Base-by-base conservation (phyloP, 768 basidiomycete genomes). In the Amanita pallidorosea region DNA sequence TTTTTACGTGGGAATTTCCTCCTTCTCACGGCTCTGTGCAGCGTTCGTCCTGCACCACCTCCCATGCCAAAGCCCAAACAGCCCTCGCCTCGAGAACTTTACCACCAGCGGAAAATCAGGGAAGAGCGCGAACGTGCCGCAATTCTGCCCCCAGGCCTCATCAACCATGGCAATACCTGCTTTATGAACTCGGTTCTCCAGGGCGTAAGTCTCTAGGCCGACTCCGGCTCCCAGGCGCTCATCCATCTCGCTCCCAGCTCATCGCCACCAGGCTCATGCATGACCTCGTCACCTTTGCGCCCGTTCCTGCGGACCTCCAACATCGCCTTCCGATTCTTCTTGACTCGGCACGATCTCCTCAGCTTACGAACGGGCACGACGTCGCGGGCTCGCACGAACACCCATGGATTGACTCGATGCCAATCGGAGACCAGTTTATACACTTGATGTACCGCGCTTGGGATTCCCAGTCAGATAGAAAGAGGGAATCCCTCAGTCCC, bases 161-260 rank as follows among this genome's bases (percentile, higher is more conserved):
- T 80, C 41, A 90, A 90, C 62, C 85, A 88, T 67, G 84, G 85
- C 38, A 89, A 89, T 63, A 95, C 92, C 0, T 97, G 93, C 67
- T 97, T 93, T 67, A 89, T 94, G 85, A 97, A 95, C 67, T 92
- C 90, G 29, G 89, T 92, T 27, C 70, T 97, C 25, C 93, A 97
- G 63, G 88, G 85, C 35, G 87, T 85, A 67, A 57, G 82, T 81
- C 15, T 58, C 57, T 4, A 40, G 18, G 58, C 64, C 22, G 23
- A 35, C 17, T 11, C 29, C 18, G 11, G 36, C 42, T 17, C 29
- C 5, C 20, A n/a, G 13, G 20, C 51, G 20, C 40, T 41, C n/a
- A 31, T 11, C 15, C 15, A 37, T 38, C 44, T 25, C 48, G 29
- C 22, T 29, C 27, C 35, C 27, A 22, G 18, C 37, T 23, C 57